Conservation (phyloP, 805 yeast species). For the Pichia exigua region DNA sequence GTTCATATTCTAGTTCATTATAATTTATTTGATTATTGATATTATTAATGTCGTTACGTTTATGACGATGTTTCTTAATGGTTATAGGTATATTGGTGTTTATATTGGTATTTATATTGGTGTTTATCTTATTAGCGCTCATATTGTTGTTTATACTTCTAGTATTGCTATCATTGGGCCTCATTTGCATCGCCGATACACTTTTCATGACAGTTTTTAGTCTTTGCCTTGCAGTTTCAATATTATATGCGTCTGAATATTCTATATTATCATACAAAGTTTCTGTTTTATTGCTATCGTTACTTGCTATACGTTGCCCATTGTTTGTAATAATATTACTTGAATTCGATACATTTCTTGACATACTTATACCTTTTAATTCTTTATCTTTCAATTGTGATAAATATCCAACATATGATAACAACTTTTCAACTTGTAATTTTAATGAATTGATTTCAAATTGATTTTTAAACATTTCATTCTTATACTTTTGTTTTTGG, state of each 20-base stretch:
- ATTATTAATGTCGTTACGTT: not conserved
- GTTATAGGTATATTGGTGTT: not conserved
- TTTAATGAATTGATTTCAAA: constrained; percentile 48
- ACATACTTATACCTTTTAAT: not conserved
- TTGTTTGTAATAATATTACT: not conserved
- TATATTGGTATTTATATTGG: not conserved
- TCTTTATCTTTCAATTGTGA: constrained; percentile 33
- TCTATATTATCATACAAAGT: constrained; percentile 24
- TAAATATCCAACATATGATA: constrained; percentile 51
- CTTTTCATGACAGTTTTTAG: constrained; percentile 29
- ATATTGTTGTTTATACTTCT: not conserved
- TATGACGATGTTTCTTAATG: not conserved
- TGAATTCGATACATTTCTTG: not conserved
- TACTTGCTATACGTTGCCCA: constrained; percentile 2
- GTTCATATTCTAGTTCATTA: not conserved
- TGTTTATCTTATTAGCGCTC: not conserved
- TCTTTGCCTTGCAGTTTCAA: constrained; percentile 39
- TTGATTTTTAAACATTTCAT: constrained; percentile 42
- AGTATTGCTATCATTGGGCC: constrained; percentile 10
- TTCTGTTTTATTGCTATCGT: constrained; percentile 21
- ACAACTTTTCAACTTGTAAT: constrained; percentile 47
- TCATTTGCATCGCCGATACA: constrained; percentile 27
- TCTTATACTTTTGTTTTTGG: constrained; percentile 26
- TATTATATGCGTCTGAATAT: constrained; percentile 47
- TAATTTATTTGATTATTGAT: not conserved